Percentiles rank a stretch among this genome's conserved stretches.
phyloP scores from a whole-genome alignment of 805 yeast genomes.

The Scheffersomyces stipitis region DNA sequence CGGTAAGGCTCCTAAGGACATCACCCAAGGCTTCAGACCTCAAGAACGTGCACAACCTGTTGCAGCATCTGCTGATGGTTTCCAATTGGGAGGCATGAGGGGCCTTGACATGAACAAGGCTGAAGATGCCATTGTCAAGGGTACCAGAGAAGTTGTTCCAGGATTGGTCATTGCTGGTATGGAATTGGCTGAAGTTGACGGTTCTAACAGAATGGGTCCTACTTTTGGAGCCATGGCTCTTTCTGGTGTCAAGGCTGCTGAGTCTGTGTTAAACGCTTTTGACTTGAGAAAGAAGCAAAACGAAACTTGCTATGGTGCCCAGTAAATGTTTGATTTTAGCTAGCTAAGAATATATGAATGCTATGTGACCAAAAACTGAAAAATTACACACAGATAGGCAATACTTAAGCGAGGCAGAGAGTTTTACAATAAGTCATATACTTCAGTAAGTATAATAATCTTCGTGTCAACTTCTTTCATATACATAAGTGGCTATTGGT shows the following conservation, averaged over 20 bases:
- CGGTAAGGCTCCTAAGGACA: conserved; percentile 40
- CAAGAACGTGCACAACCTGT: conserved; percentile 3
- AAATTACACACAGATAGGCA: no score
- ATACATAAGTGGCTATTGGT: no score
- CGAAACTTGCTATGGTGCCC: conserved; percentile 13
- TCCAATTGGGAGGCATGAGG: conserved; percentile 64
- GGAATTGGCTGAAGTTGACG: conserved; percentile 78
- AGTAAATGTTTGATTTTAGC: no score
- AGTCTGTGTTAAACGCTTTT: conserved; percentile 40
- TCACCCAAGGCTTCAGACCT: conserved; percentile 35
- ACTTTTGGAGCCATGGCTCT: conserved; percentile 81
- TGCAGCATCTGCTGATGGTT: conserved; percentile 15
- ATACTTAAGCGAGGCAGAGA: no score
- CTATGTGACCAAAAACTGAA: no score
- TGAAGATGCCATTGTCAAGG: conserved; percentile 72
- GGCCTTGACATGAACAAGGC: conserved; percentile 78
- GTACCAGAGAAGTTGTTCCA: conserved; percentile 63
- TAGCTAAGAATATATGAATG: no score
- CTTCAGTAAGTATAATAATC: no score
- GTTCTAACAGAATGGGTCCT: conserved; percentile 82
- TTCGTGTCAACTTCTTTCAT: no score
- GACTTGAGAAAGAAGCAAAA: conserved; percentile 39
- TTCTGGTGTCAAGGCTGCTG: conserved; percentile 79
- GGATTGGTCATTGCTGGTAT: conserved; percentile 72
- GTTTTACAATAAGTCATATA: no score